Conservation (phyloP, 768 basidiomycete species). For the Russula ochroleuca region DNA sequence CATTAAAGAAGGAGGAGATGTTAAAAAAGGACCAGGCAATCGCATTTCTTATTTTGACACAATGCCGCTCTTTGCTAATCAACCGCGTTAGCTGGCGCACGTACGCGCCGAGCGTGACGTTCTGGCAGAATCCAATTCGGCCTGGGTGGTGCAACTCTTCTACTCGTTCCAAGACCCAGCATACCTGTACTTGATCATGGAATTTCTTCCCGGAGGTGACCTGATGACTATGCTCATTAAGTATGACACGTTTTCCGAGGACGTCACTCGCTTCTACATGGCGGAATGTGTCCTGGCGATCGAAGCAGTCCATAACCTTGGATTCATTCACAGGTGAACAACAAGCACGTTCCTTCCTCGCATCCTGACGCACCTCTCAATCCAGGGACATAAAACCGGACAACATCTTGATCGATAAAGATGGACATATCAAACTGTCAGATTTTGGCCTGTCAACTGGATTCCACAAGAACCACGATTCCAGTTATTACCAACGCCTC, state of each 20-base stretch:
- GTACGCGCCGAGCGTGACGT: constrained; percentile 97
- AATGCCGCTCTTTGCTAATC: constrained; percentile 7
- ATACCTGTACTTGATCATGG: constrained; percentile 97
- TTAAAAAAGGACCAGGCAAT: constrained; percentile 96
- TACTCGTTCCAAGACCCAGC: constrained; percentile 97
- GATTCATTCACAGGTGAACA: constrained; percentile 92
- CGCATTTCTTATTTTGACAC: constrained; percentile 2
- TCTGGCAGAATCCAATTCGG: constrained; percentile 89
- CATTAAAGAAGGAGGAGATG: constrained; percentile 96
- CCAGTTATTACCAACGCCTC: constrained; percentile 87
- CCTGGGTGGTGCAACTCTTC: constrained; percentile 95
- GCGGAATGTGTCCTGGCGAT: constrained; percentile 98
- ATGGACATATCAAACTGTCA: constrained; percentile 95
- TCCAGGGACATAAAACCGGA: constrained; percentile 97
- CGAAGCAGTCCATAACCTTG: constrained; percentile 94
- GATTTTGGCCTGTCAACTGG: constrained; percentile 99
- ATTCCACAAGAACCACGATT: constrained; percentile 97
- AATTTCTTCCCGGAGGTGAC: constrained; percentile 97
- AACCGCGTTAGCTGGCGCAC: constrained; percentile 74
- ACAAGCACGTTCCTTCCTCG: constrained; percentile 1
- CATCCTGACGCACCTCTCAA: constrained; percentile 13
- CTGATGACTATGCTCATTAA: constrained; percentile 99
- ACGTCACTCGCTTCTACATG: constrained; percentile 96
- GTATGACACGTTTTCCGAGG: constrained; percentile 98
- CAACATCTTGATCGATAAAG: constrained; percentile 97